A percentile compares a stretch with the other conserved stretches of the same genome.
Evolutionary conservation across 2,329 filamentous ascomycete genomes (phyloP).

Genomic region (Atkinsonella texensis): DNA sequence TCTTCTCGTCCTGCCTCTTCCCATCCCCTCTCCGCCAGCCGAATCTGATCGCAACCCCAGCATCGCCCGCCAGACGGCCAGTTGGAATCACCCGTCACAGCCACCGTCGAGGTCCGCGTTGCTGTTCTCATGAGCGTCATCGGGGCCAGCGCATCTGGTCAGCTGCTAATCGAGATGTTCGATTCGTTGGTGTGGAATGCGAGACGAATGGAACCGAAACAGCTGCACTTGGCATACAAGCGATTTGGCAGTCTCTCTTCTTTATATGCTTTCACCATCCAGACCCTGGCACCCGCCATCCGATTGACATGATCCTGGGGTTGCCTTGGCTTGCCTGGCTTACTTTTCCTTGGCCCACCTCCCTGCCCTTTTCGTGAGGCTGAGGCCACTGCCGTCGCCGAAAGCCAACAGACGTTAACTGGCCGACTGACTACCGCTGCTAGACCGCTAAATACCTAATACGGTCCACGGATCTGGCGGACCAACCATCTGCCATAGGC

Average conservation of each 20-base stretch:
- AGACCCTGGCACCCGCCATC: not conserved
- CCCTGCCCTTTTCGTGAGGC: not conserved
- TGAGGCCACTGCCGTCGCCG: not conserved
- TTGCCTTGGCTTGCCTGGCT: not conserved
- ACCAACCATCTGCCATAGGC: too few species aligned
- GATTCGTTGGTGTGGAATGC: too few species aligned
- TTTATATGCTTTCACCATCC: not conserved
- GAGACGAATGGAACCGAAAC: not conserved
- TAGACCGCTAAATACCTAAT: not conserved
- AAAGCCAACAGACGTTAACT: not conserved
- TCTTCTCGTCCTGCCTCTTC: not conserved
- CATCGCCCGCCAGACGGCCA: constrained; percentile 4
- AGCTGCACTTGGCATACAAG: not conserved
- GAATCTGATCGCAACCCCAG: constrained; percentile 6
- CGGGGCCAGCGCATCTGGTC: not conserved
- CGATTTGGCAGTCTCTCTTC: not conserved
- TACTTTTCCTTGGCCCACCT: not conserved
- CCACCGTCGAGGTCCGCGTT: not conserved
- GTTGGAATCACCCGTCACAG: not conserved
- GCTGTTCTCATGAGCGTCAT: not conserved
- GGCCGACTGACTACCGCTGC: not conserved
- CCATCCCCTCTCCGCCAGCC: not conserved
- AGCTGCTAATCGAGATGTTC: not conserved
- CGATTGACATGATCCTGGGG: not conserved
- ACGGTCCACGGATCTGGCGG: not conserved